phyloP scores from a whole-genome alignment of 2,329 filamentous ascomycete genomes.

The Parafenestella ontariensis region DNA sequence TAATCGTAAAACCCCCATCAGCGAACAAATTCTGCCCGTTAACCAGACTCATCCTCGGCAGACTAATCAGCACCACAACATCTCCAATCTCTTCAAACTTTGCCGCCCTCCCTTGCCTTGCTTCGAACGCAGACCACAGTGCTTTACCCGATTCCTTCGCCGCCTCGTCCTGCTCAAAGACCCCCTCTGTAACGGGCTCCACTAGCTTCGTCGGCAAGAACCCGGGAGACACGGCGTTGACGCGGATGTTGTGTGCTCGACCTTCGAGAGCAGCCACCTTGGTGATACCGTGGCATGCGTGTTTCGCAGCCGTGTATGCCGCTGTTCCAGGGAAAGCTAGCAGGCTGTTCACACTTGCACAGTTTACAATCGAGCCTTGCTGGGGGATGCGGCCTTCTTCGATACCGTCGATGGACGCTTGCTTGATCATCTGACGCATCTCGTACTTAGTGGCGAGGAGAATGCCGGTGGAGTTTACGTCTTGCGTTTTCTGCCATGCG shows the following conservation, averaged over 20 bases:
- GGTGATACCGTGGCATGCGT: constrained; percentile 42
- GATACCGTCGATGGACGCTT: constrained; percentile 14
- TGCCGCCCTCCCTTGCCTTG: constrained; percentile 17
- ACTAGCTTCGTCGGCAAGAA: constrained; percentile 18
- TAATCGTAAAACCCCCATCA: constrained; percentile 18
- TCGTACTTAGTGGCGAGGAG: constrained; percentile 51
- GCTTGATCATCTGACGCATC: constrained; percentile 51
- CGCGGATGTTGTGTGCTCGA: constrained; percentile 9
- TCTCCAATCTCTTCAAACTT: constrained; percentile 21
- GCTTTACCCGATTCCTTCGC: neutral
- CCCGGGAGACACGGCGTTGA: constrained; percentile 17
- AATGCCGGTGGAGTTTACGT: constrained; percentile 52
- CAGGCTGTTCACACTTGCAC: constrained; percentile 18
- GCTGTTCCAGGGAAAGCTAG: constrained; percentile 13
- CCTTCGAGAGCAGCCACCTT: constrained; percentile 36
- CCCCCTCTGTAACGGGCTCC: neutral
- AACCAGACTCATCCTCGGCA: constrained; percentile 23
- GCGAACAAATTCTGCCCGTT: constrained; percentile 19
- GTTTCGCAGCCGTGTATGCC: constrained; percentile 35
- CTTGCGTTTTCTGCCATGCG: constrained; percentile 49
- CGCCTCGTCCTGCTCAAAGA: neutral
- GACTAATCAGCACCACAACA: constrained; percentile 21
- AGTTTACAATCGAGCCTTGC: constrained; percentile 26
- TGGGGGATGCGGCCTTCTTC: constrained; percentile 9
- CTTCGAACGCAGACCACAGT: constrained; percentile 10